Base-by-base conservation (phyloP, 1,284 basidiomycete species). In the Kwoniella shivajii region DNA sequence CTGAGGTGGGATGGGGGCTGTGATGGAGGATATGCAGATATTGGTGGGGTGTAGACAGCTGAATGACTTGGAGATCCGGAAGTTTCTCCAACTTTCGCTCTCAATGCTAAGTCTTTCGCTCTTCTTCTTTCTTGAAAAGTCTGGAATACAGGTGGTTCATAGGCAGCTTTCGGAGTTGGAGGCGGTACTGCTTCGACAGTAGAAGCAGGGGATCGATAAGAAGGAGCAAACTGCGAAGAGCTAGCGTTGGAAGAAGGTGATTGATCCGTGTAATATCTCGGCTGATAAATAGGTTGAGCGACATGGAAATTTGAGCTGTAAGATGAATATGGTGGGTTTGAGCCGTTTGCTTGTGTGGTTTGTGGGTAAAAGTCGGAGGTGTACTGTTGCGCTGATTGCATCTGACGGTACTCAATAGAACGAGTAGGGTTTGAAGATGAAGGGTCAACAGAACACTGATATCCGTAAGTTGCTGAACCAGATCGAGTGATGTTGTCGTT, bases 61-160 rank as follows among this genome's bases (percentile, higher is more conserved):
- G 47, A 47, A 34, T 18, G 37, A 6, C 14, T 13, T 30, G 34
- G n/a, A 3, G 39, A 27, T 10, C 38, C 18, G 2, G 60, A 38
- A 29, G 54, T 16, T 33, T 31, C 30, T 4, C 51, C 51, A 14
- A 43, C 50, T 14, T 62, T 58, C 9, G 65, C 63, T 22, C 56
- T 43, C 27, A 69, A 31, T 2, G 67, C 67, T 31, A 59, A 41
- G 42, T 76, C 73, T 38, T 72, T 73, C 30, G 70, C 74, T 29
- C 69, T 56, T 56, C 69, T 72, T 24, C 74, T 63, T 22, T 76
- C 73, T 57, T 75, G 73, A 50, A 76, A 78, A 2, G 76, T 76
- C 56, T 69, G 67, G 52, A 78, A 74, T 10, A 71, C 67, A 1
- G 76, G 76, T 4, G 73, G 56, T 11, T 65, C 70, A 54, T 77